Evolutionary conservation across 1,284 basidiomycete species (phyloP), one percentile per base, ranked within the genome.

Genomic region (Rhodotorula sp.): DNA sequence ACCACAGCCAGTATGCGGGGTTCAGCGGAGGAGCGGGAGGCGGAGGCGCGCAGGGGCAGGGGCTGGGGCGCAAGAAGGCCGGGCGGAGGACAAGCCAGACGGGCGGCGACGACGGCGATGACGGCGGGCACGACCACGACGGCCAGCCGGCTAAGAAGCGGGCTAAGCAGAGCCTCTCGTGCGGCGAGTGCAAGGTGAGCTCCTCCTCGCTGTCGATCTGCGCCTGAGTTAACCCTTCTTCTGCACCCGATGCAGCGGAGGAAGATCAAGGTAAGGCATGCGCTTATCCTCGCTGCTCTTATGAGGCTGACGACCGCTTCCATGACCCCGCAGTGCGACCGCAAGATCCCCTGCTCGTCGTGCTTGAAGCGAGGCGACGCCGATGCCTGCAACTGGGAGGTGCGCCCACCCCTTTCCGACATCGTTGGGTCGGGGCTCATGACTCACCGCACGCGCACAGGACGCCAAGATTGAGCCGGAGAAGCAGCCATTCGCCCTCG

Each of bases 401-500:
- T 67, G 12, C 3, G 62, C 34, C 12, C 10, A 17, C 53, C 4
- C 9, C 27, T 3, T 29, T 41, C 29, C 10, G 8, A 1, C 34
- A 13, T 10, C n/a, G 37, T 34, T 29, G 19, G 29, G 12, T 1
- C n/a, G 25, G 2, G 21, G 27, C 37, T 39, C 36, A 50, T 9
- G 7, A 9, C 6, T 7, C 36, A n/a, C 36, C 12, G 19, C 12
- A 22, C 34, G 17, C 8, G 29, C 17, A 15, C 58, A 73, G 62
- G 67, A 70, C 41, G 68, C 68, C 58, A 73, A 73, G 37, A 73
- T 73, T 37, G 68, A 73, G 37, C 72, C 72, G 19, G 67, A 73
- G 32, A 55, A 55, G 41, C 68, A 69, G 59, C 68, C 71, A 2
- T 73, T 70, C 39, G 67, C 72, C 13, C 68, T 70, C 34, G 53